Evolutionary conservation across 148 eudicot genomes (phyloP), one percentile per base, ranked within the genome.

Genomic region (Vaccinium vitisidaea): DNA sequence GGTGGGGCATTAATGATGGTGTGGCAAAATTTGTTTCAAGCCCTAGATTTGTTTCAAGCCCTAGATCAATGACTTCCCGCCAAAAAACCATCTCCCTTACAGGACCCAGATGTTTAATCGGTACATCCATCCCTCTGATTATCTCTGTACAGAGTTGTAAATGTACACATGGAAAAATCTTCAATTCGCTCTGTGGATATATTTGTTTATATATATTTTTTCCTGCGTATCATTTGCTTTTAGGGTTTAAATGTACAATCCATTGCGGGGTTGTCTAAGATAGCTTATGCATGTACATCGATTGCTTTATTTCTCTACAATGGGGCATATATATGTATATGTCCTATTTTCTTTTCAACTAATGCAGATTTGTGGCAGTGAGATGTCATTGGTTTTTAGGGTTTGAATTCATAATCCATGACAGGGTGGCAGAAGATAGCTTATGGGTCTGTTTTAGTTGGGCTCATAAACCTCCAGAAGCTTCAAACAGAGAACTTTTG

Each of bases 401-500:
- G 91, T 92, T 90, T 88, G 89, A 80, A 86, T 84, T 92, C 84
- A 27, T 75, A 86, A 85, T 87, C 83, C 77, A 92, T 94, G 93
- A 88, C 90, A 89, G 91, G 92, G 67, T 91, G 92, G 88, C 88
- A 80, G 83, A 90, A 84, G 46, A 77, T 87, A 80, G 86, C 71
- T 48, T 85, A 84, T 82, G 92, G 88, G 86, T 87, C 85, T 19
- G 88, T 83, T 59, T 16, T 85, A 54, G 87, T 84, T 52, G 80
- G 74, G 46, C 79, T 90, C 56, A 86, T 85, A 74, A 67, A 74
- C 8, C 48, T 80, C 39, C 69, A 18, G 76, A 86, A 86, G 70
- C 56, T 86, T 78, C 84, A 54, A 30, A n/a, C 39, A 19, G 36
- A 8, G 16, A 53, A 79, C 48, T 23, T 52, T 6, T 84, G 36